Evolutionary conservation across 2,329 filamentous ascomycete species (phyloP).

Genomic region (Emmonsia crescens): DNA sequence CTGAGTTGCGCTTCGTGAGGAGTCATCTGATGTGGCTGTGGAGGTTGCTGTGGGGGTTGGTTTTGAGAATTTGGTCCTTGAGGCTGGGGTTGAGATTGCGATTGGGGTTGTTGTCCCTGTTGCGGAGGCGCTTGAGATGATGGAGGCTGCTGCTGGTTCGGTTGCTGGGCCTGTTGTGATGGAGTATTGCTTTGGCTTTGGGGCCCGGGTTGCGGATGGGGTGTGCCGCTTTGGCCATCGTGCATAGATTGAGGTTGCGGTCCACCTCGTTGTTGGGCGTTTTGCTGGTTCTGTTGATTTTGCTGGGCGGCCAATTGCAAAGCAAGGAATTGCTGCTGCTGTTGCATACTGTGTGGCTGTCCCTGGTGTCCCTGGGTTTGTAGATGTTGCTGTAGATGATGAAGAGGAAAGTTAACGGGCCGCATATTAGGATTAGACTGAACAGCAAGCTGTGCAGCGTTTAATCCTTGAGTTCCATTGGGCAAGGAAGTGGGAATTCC

Average conservation of each 20-base stretch:
- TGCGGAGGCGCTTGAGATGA: constrained; percentile 22
- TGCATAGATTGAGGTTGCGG: constrained; percentile 34
- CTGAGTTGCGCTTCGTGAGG: constrained; percentile 32
- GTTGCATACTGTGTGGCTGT: constrained; percentile 33
- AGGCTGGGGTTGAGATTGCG: constrained; percentile 23
- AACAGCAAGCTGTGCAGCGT: constrained; percentile 34
- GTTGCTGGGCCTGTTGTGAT: constrained; percentile 21
- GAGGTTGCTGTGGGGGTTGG: constrained; percentile 16
- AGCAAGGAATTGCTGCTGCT: constrained; percentile 21
- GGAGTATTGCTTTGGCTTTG: constrained; percentile 31
- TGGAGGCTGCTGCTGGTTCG: constrained; percentile 20
- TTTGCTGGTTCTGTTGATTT: constrained; percentile 29
- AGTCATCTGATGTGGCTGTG: constrained; percentile 28
- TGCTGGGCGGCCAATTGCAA: constrained; percentile 15
- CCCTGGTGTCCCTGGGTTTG: constrained; percentile 22
- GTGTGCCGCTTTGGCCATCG: constrained; percentile 31
- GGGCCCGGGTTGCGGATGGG: constrained; percentile 34
- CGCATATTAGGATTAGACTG: constrained; percentile 32
- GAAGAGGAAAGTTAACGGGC: constrained; percentile 29
- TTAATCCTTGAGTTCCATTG: constrained; percentile 32
- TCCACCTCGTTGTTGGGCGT: constrained; percentile 31
- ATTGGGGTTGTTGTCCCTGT: constrained; percentile 22
- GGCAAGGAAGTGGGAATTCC: constrained; percentile 31
- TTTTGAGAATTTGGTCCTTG: constrained; percentile 16
- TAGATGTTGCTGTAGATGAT: constrained; percentile 33